Evolutionary conservation across 768 basidiomycete species (phyloP).

Genomic region (Russula earlei): DNA sequence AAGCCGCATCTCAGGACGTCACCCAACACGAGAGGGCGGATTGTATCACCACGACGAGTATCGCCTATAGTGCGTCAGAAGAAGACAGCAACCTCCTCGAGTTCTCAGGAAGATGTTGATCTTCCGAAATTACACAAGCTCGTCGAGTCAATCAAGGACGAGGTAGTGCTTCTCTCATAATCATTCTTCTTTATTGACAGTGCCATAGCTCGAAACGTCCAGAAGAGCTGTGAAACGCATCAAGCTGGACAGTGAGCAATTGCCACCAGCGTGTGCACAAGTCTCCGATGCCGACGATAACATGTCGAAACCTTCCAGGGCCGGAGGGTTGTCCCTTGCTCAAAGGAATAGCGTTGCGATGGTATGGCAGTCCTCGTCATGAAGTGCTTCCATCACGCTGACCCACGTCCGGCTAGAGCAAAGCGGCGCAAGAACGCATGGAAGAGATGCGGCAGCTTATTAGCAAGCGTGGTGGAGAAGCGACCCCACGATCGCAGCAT

Average conservation of each 20-base stretch:
- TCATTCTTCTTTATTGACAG: background rate
- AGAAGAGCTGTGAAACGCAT: constrained; percentile 67
- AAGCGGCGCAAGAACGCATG: constrained; percentile 66
- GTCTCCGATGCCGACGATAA: constrained; percentile 8
- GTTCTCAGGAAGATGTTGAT: constrained; percentile 28
- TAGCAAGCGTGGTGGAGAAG: constrained; percentile 45
- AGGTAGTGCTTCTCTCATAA: constrained; percentile 37
- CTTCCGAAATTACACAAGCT: constrained; percentile 39
- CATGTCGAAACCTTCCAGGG: constrained; percentile 46
- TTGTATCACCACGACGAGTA: constrained; percentile 20
- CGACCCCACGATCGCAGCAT: constrained; percentile 19
- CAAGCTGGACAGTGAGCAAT: constrained; percentile 53
- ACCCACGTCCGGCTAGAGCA: constrained; percentile 38
- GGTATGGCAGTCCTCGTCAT: constrained; percentile 30
- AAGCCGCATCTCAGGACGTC: constrained; percentile 31
- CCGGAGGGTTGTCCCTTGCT: constrained; percentile 33
- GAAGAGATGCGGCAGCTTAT: constrained; percentile 80
- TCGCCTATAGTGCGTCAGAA: constrained; percentile 18
- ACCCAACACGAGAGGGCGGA: constrained; percentile 29
- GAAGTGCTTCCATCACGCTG: background rate
- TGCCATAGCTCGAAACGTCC: constrained; percentile 56
- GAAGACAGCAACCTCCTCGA: background rate
- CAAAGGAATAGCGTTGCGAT: constrained; percentile 27
- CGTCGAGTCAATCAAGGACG: constrained; percentile 49
- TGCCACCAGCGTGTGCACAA: constrained; percentile 16